These are phyloP conservation scores for Gilbertella persicaria DNA, from an alignment of 371 early-diverging fungal genomes.

Conservation along the genomic window DNA sequence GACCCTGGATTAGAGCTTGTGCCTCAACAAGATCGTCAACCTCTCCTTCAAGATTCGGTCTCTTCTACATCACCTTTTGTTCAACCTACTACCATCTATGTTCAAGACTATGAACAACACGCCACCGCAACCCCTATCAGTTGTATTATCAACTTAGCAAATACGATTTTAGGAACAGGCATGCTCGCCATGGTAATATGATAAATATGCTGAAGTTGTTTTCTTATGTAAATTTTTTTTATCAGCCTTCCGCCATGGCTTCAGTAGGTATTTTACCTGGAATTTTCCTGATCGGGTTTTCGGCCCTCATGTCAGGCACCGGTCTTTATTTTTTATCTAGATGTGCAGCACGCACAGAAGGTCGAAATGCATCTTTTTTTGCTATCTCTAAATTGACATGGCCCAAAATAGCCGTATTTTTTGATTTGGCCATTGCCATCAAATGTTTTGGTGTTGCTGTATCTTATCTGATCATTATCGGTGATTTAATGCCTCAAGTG, in stretches of 20 bases:
- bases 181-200: constrained; percentile 91
- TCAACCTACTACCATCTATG: constrained; percentile 7
- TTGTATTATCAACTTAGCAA: constrained; percentile 77
- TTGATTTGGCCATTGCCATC: constrained; percentile 97
- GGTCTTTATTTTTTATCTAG: constrained; percentile 85
- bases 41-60: no score
- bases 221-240: not conserved
- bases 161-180: constrained; percentile 95
- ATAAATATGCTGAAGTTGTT: not conserved
- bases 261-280: constrained; percentile 85
- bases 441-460: constrained; percentile 99
- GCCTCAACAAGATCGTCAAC: no score
- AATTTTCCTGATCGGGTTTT: constrained; percentile 73
- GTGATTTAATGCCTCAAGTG: constrained; percentile 86
- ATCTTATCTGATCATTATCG: constrained; percentile 97
- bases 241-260: constrained; percentile 82
- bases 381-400: constrained; percentile 89
- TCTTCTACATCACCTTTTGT: constrained; percentile 5
- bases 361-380: constrained; percentile 87
- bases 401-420: constrained; percentile 87
- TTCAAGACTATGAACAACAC: constrained; percentile 23
- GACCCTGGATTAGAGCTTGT: no score
- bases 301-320: constrained; percentile 73
- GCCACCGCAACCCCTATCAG: constrained; percentile 42
- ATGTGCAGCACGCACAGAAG: constrained; percentile 71